These are phyloP conservation scores for Trypanosoma brucei DNA, from an alignment of 208 protist genomes.

Conservation along the genomic window DNA sequence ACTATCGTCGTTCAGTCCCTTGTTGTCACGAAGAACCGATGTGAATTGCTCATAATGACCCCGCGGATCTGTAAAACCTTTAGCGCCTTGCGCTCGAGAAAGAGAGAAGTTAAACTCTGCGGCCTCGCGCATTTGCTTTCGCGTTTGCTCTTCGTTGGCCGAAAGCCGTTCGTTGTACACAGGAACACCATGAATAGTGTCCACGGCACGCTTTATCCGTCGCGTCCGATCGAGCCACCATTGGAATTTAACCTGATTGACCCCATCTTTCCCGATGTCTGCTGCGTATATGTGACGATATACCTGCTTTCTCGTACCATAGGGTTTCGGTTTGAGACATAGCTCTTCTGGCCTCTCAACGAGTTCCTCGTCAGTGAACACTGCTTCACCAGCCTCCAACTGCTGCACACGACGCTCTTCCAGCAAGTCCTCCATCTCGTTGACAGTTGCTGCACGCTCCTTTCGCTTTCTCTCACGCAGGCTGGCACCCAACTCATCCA, in stretches of 20 bases:
- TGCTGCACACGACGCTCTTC: conserved; percentile 70
- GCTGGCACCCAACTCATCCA: conserved; percentile 78
- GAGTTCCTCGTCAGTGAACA: conserved; percentile 47
- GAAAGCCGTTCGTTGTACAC: conserved; percentile 80
- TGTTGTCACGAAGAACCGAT: conserved; percentile 57
- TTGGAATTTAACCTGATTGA: conserved; percentile 59
- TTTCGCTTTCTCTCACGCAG: conserved; percentile 50
- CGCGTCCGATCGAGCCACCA: conserved; percentile 82
- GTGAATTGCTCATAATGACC: conserved; percentile 78
- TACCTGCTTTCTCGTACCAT: conserved; percentile 29
- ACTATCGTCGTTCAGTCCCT: conserved; percentile 29
- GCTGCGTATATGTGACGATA: conserved; percentile 70
- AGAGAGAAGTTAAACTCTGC: conserved; percentile 80
- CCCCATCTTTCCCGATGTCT: conserved; percentile 62
- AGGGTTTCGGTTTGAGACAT: conserved; percentile 34
- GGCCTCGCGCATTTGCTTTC: conserved; percentile 80
- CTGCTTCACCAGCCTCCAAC: conserved; percentile 56
- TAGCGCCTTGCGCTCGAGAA: conserved; percentile 60
- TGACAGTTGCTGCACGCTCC: conserved; percentile 31
- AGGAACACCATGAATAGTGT: conserved; percentile 81
- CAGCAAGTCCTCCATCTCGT: conserved; percentile 74
- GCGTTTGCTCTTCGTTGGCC: conserved; percentile 77
- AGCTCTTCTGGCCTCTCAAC: conserved; percentile 48
- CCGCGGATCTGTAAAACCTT: conserved; percentile 79
- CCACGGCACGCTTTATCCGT: conserved; percentile 69